phyloP scores from a whole-genome alignment of 805 yeast species.

The Huiozyma sinensis region DNA sequence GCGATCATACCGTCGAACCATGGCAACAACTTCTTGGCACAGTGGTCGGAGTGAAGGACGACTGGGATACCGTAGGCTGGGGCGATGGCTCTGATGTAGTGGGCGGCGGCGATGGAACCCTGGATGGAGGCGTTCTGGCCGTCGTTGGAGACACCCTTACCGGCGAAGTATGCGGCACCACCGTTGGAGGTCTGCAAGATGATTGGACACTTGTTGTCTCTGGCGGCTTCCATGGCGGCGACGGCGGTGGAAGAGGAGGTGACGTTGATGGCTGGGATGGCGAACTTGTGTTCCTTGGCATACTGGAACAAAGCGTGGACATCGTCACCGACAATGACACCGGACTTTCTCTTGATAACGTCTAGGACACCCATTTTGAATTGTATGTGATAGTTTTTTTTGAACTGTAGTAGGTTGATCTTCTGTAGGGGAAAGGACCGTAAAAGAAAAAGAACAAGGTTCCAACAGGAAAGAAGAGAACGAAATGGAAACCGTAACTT shows the following conservation, averaged over 20 bases:
- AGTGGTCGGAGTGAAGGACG: conserved; percentile 94
- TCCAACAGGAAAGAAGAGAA: not conserved
- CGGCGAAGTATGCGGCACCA: conserved; percentile 99
- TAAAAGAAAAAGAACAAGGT: no score
- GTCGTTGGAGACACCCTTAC: conserved; percentile 93
- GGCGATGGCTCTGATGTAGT: conserved; percentile 92
- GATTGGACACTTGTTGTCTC: conserved; percentile 90
- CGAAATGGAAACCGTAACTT: not conserved
- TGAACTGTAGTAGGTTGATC: not conserved
- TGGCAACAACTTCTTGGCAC: conserved; percentile 95
- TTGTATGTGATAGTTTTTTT: conserved; percentile 1
- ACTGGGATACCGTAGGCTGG: conserved; percentile 96
- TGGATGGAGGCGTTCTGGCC: conserved; percentile 90
- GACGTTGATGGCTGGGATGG: conserved; percentile 97
- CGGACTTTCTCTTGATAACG: conserved; percentile 80
- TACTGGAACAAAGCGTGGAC: conserved; percentile 74
- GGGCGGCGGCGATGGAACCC: conserved; percentile 96
- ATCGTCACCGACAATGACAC: conserved; percentile 98
- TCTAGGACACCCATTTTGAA: conserved; percentile 51
- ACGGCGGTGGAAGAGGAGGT: conserved; percentile 95
- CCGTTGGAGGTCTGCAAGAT: conserved; percentile 96
- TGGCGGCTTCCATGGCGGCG: conserved; percentile 95
- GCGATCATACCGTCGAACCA: conserved; percentile 98
- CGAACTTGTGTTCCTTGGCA: conserved; percentile 88
- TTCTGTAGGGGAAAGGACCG: not conserved